A percentile compares a stretch with the other conserved stretches of the same genome.
Conservation (phyloP, 1,284 basidiomycete species). For the Cystobasidium slooffiae region DNA sequence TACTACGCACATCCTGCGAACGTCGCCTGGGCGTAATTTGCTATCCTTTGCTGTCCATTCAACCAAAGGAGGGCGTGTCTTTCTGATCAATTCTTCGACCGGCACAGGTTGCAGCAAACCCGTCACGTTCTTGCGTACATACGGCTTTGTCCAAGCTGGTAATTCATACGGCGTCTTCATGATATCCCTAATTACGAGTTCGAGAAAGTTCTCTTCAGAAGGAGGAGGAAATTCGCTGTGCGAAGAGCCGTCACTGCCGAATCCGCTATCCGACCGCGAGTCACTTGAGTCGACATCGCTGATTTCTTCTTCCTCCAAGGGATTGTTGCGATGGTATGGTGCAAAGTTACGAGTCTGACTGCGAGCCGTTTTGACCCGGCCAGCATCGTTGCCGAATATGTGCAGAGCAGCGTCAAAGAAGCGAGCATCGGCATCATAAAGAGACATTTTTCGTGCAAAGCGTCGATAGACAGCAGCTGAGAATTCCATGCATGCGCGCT, state of each 20-base stretch:
- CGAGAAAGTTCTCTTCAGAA: neutral
- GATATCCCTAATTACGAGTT: neutral
- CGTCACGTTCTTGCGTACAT: neutral
- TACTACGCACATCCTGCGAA: neutral
- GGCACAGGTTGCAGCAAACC: neutral
- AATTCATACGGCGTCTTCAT: neutral
- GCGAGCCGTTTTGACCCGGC: neutral
- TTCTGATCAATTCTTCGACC: no score
- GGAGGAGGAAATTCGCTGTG: neutral
- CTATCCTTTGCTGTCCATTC: neutral
- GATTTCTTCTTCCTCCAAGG: no score
- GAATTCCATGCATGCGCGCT: constrained; percentile 11
- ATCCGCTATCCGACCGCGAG: constrained; percentile 2
- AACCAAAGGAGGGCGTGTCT: neutral
- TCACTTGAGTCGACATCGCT: constrained; percentile 1
- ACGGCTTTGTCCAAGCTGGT: neutral
- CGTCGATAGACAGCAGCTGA: constrained; percentile 13
- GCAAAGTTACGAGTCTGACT: no score
- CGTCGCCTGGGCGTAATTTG: neutral
- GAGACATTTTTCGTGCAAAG: neutral
- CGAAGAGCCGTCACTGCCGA: constrained; percentile 6
- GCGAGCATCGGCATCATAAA: constrained; percentile 11
- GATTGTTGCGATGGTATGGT: no score
- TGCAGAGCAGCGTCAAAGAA: constrained; percentile 34
- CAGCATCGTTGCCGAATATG: constrained; percentile 3